Base-by-base conservation (phyloP, 2,329 filamentous ascomycete genomes). In the Trichoderma gracile region DNA sequence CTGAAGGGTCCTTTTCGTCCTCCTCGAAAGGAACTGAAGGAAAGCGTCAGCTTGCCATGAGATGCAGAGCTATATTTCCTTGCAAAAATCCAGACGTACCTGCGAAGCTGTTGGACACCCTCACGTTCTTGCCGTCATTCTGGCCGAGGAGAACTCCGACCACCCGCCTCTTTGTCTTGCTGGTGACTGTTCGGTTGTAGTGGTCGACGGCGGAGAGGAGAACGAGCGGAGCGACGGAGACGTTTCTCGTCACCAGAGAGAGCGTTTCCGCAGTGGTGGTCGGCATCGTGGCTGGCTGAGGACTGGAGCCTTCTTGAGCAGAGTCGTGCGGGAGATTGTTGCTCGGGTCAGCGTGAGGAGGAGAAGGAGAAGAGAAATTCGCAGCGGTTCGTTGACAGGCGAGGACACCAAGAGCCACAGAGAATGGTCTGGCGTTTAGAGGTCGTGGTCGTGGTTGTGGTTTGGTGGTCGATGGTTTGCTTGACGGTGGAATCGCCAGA, bases 31-130 rank as follows among this genome's bases (percentile, higher is more conserved):
- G 95, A 52, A 98, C 95, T 97, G 73, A 68, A 68, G 45, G 67
- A 59, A 69, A 71, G 63, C 62, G 45, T 38, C 14, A 57, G 60
- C 27, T 52, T n/a, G 25, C 38, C 50, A 21, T 25, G 54, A 46
- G 30, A 55, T 33, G 23, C 40, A 52, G 3, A 52, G 5, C 57
- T 17, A 12, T 17, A n/a, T 17, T 52, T 25, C 17, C 12, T 42
- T 19, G 23, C n/a, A 17, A 21, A 21, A 50, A 54, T 42, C 30
- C 53, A 45, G 65, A 74, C 73, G 67, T 78, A 97, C 94, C 93
- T 75, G 95, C 95, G 79, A 98, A 99, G 81, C 95, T 97, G 87
- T 99, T 99, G 69, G 95, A 98, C 73, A 98, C 95, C 70, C 95
- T 88, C 76, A 97, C 95, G 74, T 92, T 93, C 80, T 94, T 94